Evolutionary conservation across 2,329 filamentous ascomycete species (phyloP).

Genomic region (Thielaviopsis cerberus): DNA sequence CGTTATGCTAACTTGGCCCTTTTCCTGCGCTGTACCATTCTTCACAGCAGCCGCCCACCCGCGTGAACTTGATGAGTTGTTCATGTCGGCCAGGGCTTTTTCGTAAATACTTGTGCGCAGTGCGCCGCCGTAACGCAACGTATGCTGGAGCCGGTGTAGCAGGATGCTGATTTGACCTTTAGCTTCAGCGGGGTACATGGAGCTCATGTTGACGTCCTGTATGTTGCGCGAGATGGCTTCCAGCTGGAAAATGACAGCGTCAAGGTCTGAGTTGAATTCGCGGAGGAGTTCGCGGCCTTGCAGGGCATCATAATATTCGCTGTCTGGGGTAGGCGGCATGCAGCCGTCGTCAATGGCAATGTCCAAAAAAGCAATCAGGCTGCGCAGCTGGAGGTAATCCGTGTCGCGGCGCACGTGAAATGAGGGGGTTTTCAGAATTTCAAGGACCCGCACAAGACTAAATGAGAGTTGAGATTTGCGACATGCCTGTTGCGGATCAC

Average conservation of each 20-base stretch:
- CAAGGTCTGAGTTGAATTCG: conserved; percentile 52
- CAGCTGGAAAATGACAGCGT: conserved; percentile 42
- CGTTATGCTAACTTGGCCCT: conserved; percentile 32
- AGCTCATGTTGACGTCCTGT: conserved; percentile 53
- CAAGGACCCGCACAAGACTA: not conserved
- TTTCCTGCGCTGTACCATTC: conserved; percentile 23
- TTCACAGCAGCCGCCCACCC: conserved; percentile 7
- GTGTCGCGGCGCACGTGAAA: conserved; percentile 37
- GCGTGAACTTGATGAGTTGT: not conserved
- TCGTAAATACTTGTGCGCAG: conserved; percentile 36
- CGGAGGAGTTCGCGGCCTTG: conserved; percentile 15
- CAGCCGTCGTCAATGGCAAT: conserved; percentile 50
- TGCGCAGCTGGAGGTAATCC: conserved; percentile 50
- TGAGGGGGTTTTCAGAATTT: conserved; percentile 23
- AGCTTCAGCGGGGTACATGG: conserved; percentile 54
- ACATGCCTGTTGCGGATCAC: conserved; percentile 25
- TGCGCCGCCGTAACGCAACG: conserved; percentile 45
- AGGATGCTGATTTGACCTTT: conserved; percentile 60
- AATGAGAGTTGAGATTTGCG: conserved; percentile 25
- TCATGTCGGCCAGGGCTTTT: conserved; percentile 12
- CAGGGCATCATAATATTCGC: conserved; percentile 15
- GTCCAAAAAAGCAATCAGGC: conserved; percentile 51
- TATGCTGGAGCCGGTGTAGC: conserved; percentile 52
- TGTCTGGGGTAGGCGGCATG: not conserved
- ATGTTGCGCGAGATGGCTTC: conserved; percentile 43